phyloP scores from a whole-genome alignment of 345 rosid genomes.

The Eucalyptus globulus region DNA sequence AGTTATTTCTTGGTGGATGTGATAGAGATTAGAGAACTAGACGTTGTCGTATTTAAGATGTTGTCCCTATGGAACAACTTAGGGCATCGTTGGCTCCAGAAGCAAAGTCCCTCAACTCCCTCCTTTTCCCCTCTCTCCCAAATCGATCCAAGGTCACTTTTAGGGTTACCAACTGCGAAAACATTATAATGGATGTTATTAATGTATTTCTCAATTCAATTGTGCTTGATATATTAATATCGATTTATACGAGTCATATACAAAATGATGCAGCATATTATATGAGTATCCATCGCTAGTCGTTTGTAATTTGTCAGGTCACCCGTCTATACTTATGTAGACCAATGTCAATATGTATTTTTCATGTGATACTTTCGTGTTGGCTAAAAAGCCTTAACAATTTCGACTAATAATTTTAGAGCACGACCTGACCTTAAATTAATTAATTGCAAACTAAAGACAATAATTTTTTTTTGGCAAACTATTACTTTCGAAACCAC shows the following conservation, averaged over 20 bases:
- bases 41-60: not conserved
- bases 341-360: not conserved
- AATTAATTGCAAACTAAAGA: not conserved
- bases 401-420: not conserved
- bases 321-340: not conserved
- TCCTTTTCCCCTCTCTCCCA: not conserved
- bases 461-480: not conserved
- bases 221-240: not conserved
- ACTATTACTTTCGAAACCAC: not conserved
- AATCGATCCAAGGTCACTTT: not conserved
- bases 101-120: not conserved
- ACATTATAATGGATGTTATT: not conserved
- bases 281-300: not conserved
- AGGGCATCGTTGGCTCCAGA: not conserved
- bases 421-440: not conserved
- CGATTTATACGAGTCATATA: not conserved
- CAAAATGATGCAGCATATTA: not conserved
- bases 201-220: not conserved
- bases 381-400: not conserved
- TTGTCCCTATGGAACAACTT: not conserved
- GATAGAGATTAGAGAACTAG: not conserved
- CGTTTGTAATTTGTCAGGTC: not conserved
- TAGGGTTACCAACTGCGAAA: not conserved
- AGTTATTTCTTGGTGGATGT: not conserved
- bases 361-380: not conserved